Evolutionary conservation across 1,284 basidiomycete species (phyloP).

Genomic region (Rhodotorula sp.): DNA sequence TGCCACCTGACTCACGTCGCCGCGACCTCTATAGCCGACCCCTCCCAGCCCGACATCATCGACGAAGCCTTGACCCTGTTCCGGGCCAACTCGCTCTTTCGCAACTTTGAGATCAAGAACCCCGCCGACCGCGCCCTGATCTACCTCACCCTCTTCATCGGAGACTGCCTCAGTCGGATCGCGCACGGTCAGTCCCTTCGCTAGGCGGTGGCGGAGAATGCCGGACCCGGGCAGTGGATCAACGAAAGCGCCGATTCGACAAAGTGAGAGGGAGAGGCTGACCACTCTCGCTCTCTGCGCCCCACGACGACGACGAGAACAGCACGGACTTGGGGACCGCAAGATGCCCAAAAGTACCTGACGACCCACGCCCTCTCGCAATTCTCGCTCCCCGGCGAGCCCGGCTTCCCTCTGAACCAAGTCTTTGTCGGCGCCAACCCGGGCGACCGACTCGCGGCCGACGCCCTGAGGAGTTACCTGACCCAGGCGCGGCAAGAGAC

Average conservation of each 20-base stretch:
- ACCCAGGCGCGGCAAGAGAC: constrained; percentile 91
- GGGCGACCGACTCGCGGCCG: constrained; percentile 70
- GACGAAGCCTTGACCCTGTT: constrained; percentile 97
- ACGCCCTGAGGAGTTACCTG: constrained; percentile 85
- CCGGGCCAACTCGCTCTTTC: constrained; percentile 97
- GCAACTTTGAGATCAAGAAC: constrained; percentile 99
- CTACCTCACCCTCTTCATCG: constrained; percentile 96
- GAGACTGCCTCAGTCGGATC: constrained; percentile 91
- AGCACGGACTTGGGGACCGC: constrained; percentile 38
- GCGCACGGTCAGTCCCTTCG: constrained; percentile 52
- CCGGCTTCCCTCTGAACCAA: constrained; percentile 88
- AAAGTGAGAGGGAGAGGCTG: no score
- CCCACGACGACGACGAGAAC: not conserved
- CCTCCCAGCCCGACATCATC: constrained; percentile 79
- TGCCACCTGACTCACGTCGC: not conserved
- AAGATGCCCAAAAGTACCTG: constrained; percentile 84
- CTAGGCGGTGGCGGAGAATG: no score
- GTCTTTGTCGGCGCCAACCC: constrained; percentile 77
- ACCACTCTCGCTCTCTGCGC: not conserved
- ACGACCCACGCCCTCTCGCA: constrained; percentile 89
- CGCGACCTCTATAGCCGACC: constrained; percentile 62
- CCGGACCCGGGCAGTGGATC: no score
- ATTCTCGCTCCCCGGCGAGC: constrained; percentile 93
- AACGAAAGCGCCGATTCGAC: no score
- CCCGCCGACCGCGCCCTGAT: constrained; percentile 94